A percentile compares a stretch with the other conserved stretches of the same genome.
These are phyloP conservation scores for Limonium bicolor DNA, from an alignment of 148 eudicot genomes.

Conservation along the genomic window DNA sequence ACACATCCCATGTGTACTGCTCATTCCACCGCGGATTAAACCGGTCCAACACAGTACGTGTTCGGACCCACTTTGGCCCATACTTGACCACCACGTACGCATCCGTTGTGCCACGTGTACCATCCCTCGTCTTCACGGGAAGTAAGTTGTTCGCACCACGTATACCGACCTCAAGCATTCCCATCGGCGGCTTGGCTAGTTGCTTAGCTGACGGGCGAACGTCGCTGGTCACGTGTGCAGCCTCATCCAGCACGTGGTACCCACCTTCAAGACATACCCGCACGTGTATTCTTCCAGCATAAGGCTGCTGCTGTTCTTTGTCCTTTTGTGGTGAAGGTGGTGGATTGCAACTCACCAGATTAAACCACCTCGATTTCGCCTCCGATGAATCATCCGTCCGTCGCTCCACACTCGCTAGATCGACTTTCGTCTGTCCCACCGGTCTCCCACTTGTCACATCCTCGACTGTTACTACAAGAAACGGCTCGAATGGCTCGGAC, in stretches of 20 bases:
- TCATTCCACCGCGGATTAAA: conserved; percentile 91
- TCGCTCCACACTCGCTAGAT: conserved; percentile 42
- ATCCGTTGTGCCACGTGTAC: conserved; percentile 69
- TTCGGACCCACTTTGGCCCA: conserved; percentile 87
- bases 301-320: too few species aligned
- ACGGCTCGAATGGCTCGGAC: conserved; percentile 84
- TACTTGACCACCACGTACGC: conserved; percentile 83
- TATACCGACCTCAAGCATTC: conserved; percentile 72
- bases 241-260: conserved; percentile 95
- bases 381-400: conserved; percentile 46
- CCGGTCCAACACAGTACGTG: conserved; percentile 64
- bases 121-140: conserved; percentile 74
- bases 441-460: conserved; percentile 32
- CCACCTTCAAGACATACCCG: conserved; percentile 76
- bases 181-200: conserved; percentile 57
- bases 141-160: conserved; percentile 58
- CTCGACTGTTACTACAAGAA: conserved; percentile 50
- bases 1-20: conserved; percentile 83
- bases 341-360: conserved; percentile 55
- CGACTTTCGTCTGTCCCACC: conserved; percentile 51
- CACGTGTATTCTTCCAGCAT: conserved; percentile 72
- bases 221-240: conserved; percentile 90
- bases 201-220: conserved; percentile 68
- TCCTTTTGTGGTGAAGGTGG: conserved; percentile 35
- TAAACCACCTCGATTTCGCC: conserved; percentile 62